Percentiles rank a stretch among this genome's conserved stretches.
Evolutionary conservation across 1,139 yeast genomes (phyloP).

Genomic region (Scheffersomyces insectosa): DNA sequence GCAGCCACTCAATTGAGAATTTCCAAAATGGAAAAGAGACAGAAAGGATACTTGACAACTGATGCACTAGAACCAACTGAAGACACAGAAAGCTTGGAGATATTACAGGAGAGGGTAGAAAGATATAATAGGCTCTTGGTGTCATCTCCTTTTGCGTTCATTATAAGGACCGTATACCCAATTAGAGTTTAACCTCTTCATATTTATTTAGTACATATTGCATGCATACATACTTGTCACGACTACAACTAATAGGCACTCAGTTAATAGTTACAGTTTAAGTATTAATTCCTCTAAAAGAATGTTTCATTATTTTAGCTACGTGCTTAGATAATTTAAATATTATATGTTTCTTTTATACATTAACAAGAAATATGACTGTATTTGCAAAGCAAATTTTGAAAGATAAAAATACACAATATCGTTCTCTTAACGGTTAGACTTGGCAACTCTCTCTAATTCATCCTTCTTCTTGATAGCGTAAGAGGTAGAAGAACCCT

Average conservation of each 20-base stretch:
- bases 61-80: constrained; percentile 9
- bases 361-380: constrained; percentile 12
- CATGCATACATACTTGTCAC: neutral
- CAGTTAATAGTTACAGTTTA: too few species aligned
- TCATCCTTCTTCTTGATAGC: constrained; percentile 99
- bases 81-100: constrained; percentile 1
- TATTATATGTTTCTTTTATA: constrained; percentile 12
- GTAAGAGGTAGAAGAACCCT: constrained; percentile 99
- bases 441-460: constrained; percentile 99
- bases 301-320: neutral
- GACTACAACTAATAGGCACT: too few species aligned
- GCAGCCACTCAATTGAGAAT: constrained; percentile 4
- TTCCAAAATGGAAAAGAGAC: constrained; percentile 5
- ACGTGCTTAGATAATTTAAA: neutral
- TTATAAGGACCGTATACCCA: constrained; percentile 9
- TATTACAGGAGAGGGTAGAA: constrained; percentile 7
- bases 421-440: constrained; percentile 83
- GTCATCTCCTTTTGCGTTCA: constrained; percentile 2
- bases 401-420: constrained; percentile 21
- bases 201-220: constrained; percentile 2
- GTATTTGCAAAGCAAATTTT: constrained; percentile 11
- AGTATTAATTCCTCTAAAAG: too few species aligned
- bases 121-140: constrained; percentile 9
- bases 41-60: constrained; percentile 13
- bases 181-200: constrained; percentile 5